Evolutionary conservation across 1,284 basidiomycete species (phyloP).

Genomic region (Flammula alnicola): DNA sequence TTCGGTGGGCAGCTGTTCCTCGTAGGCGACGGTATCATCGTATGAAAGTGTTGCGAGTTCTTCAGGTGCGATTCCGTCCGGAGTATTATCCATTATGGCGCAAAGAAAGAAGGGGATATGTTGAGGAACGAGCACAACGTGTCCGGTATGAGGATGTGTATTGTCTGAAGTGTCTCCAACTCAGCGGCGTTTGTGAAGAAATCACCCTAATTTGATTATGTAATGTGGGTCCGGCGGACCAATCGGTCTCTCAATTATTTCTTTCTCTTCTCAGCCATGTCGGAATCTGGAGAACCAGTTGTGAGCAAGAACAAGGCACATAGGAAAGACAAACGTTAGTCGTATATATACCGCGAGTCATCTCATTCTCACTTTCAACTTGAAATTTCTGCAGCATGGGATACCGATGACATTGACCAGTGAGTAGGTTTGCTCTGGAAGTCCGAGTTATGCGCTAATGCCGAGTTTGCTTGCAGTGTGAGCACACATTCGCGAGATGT

Average conservation of each 20-base stretch:
- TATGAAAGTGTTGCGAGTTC: slow-evolving; percentile 46
- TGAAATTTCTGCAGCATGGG: slow-evolving; percentile 76
- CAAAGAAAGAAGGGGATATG: too few relatives aligned
- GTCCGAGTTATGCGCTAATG: slow-evolving; percentile 15
- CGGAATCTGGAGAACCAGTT: slow-evolving; percentile 47
- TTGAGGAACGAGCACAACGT: too few relatives aligned
- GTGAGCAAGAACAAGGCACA: slow-evolving; percentile 87
- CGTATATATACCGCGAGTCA: not conserved
- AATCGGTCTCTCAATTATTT: not conserved
- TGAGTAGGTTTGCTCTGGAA: slow-evolving; percentile 47
- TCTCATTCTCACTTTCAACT: slow-evolving; percentile 13
- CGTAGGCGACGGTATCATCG: slow-evolving; percentile 55
- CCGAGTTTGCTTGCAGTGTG: slow-evolving; percentile 33
- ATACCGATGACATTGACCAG: slow-evolving; percentile 99
- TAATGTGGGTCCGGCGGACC: slow-evolving; percentile 1
- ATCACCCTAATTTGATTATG: too few relatives aligned
- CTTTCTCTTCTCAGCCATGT: slow-evolving; percentile 42
- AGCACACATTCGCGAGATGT: not conserved
- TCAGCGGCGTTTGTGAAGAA: too few relatives aligned
- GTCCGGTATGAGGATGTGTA: too few relatives aligned
- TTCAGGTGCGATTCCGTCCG: slow-evolving; percentile 26
- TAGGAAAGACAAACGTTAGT: slow-evolving; percentile 90
- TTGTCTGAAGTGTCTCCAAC: too few relatives aligned
- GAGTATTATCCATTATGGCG: slow-evolving; percentile 33
- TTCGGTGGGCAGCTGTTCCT: slow-evolving; percentile 49